Percentiles rank a stretch among this genome's conserved stretches.
phyloP scores from a whole-genome alignment of 257 asterid genomes.

The Eustoma russellianum region DNA sequence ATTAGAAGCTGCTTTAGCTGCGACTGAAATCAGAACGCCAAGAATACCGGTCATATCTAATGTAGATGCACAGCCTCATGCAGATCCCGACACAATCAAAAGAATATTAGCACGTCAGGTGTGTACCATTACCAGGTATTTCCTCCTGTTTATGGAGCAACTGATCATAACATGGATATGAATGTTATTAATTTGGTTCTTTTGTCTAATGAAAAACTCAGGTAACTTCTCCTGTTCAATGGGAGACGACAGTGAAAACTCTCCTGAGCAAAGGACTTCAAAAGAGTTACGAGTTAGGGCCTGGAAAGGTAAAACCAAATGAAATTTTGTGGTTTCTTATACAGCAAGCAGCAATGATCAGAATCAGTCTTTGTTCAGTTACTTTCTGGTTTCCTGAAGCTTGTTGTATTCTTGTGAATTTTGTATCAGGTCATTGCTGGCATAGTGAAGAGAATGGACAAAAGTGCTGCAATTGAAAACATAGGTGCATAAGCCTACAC shows the following conservation, averaged over 20 bases:
- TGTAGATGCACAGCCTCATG: slow-evolving; percentile 75
- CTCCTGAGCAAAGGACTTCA: slow-evolving; percentile 30
- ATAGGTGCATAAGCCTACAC: slow-evolving; percentile 40
- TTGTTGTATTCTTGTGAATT: background rate
- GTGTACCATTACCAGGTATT: slow-evolving; percentile 3
- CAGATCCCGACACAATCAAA: slow-evolving; percentile 50
- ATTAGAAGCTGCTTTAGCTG: slow-evolving; percentile 77
- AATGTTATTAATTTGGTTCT: slow-evolving; percentile 16
- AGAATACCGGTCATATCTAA: slow-evolving; percentile 93
- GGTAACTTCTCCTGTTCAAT: slow-evolving; percentile 53
- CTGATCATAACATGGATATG: slow-evolving; percentile 40
- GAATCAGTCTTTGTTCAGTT: background rate
- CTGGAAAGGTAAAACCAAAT: slow-evolving; percentile 47
- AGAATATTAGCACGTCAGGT: slow-evolving; percentile 89
- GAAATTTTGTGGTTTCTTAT: too few relatives aligned
- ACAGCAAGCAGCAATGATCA: background rate
- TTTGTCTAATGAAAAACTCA: slow-evolving; percentile 5
- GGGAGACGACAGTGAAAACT: slow-evolving; percentile 41
- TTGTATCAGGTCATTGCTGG: slow-evolving; percentile 76
- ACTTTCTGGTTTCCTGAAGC: background rate
- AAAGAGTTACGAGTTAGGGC: slow-evolving; percentile 71
- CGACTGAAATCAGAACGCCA: slow-evolving; percentile 62
- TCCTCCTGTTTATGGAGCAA: background rate
- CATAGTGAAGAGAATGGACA: slow-evolving; percentile 81
- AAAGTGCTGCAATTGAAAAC: slow-evolving; percentile 65